Conservation (phyloP, 2,329 filamentous ascomycete species). For the Penicillium sp. region DNA sequence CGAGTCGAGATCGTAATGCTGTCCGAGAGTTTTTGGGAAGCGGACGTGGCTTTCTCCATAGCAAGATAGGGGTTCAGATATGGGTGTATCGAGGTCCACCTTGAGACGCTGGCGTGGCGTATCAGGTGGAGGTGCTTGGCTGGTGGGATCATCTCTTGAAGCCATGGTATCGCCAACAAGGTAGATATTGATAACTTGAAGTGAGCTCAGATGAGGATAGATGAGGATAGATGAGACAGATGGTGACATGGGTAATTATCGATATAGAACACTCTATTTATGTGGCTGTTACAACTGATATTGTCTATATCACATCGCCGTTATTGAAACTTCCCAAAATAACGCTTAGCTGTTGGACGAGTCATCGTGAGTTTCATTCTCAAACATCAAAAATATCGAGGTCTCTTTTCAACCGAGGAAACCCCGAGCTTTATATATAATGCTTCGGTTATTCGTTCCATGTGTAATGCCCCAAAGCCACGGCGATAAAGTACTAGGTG, state of each 20-base stretch:
- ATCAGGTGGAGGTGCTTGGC: neutral
- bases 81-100: neutral
- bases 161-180: neutral
- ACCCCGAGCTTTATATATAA: neutral
- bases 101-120: neutral
- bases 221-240: neutral
- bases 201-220: neutral
- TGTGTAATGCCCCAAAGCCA: neutral
- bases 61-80: neutral
- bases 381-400: too few species aligned
- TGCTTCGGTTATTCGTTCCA: neutral
- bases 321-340: neutral
- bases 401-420: neutral
- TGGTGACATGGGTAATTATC: neutral
- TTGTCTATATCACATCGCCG: neutral
- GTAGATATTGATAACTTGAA: neutral
- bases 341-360: neutral
- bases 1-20: neutral
- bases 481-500: neutral
- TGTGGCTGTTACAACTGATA: neutral
- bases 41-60: neutral
- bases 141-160: too few species aligned
- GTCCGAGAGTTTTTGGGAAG: neutral
- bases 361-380: neutral
- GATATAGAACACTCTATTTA: neutral